Conservation (phyloP, 2,329 filamentous ascomycete species). For the Colletotrichum eleusines region DNA sequence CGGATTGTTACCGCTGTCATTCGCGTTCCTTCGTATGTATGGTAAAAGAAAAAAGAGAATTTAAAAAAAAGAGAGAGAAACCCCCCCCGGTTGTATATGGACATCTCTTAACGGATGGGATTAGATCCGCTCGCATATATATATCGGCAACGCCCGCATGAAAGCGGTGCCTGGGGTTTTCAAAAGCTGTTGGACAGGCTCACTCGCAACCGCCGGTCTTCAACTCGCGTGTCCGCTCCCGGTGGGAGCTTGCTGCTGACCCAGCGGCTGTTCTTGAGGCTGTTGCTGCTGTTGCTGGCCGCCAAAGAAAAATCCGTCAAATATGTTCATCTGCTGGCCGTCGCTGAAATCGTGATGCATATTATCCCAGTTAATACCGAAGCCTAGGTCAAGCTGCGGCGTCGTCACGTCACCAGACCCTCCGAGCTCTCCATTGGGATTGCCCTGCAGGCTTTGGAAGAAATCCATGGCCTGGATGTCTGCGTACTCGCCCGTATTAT, state of each 20-base stretch:
- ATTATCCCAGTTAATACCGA: conserved; percentile 74
- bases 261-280: conserved; percentile 14
- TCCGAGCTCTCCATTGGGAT: conserved; percentile 44
- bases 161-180: not conserved
- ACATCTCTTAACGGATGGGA: not conserved
- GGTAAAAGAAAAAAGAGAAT: not conserved
- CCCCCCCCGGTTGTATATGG: not conserved
- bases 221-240: conserved; percentile 13
- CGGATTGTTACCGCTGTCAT: not conserved
- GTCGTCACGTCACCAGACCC: conserved; percentile 52
- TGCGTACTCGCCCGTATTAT: conserved; percentile 54
- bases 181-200: not conserved
- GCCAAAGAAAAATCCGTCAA: conserved; percentile 81
- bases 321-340: conserved; percentile 72
- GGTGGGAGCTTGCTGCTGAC: conserved; percentile 40
- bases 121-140: not conserved
- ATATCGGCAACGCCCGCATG: not conserved
- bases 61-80: too few relatives aligned
- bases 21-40: not conserved
- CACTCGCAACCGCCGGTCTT: not conserved
- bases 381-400: conserved; percentile 72
- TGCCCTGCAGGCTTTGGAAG: conserved; percentile 59
- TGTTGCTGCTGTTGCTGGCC: conserved; percentile 55
- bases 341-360: conserved; percentile 73
- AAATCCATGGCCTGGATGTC: conserved; percentile 68